A percentile compares a stretch with the other conserved stretches of the same genome.
phyloP scores from a whole-genome alignment of 2,329 filamentous ascomycete species.

The Pestalotiopsis fici region DNA sequence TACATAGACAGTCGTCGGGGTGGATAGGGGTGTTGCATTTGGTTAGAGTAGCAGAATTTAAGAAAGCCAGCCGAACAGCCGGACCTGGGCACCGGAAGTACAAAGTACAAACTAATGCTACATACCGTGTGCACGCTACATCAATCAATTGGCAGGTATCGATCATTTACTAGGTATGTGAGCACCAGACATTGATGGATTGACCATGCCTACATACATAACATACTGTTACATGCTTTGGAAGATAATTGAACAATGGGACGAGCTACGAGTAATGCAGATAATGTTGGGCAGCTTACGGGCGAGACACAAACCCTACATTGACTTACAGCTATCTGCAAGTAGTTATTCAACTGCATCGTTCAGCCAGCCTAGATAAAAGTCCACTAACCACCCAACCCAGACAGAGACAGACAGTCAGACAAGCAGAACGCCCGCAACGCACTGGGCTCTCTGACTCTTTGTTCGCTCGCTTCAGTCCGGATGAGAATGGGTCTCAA shows the following conservation, averaged over 20 bases:
- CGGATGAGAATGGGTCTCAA: not conserved
- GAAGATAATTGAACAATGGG: not conserved
- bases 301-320: not conserved
- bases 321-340: not conserved
- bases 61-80: not conserved
- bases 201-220: too few relatives aligned
- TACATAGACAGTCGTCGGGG: not conserved
- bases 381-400: not conserved
- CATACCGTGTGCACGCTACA: not conserved
- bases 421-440: not conserved
- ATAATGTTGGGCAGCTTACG: not conserved
- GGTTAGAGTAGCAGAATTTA: not conserved
- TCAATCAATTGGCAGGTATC: not conserved
- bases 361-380: not conserved
- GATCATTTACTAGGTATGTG: not conserved
- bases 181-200: not conserved
- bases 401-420: not conserved
- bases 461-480: not conserved
- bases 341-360: not conserved
- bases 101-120: not conserved
- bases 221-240: too few relatives aligned
- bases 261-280: not conserved
- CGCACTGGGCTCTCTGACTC: too few relatives aligned
- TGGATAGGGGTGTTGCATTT: not conserved
- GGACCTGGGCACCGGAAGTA: not conserved